A percentile compares a stretch with the other conserved stretches of the same genome.
Conservation (phyloP, 2,329 filamentous ascomycete genomes). For the Xylaria sp. region DNA sequence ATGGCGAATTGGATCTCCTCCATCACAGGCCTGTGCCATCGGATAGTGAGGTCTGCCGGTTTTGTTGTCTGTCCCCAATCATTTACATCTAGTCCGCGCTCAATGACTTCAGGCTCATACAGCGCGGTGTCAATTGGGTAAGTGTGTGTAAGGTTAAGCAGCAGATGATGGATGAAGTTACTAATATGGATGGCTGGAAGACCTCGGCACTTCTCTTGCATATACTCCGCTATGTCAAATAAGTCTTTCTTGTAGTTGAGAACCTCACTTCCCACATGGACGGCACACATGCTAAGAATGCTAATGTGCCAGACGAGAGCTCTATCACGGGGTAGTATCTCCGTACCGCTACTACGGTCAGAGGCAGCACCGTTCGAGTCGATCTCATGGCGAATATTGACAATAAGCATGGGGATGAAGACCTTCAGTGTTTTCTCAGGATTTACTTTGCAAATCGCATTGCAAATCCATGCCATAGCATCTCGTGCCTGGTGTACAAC, state of each 20-base stretch:
- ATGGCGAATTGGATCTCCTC: slow-evolving; percentile 90
- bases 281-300: slow-evolving; percentile 97
- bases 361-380: slow-evolving; percentile 96
- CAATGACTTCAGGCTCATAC: slow-evolving; percentile 81
- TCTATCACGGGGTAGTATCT: slow-evolving; percentile 91
- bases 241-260: slow-evolving; percentile 89
- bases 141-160: slow-evolving; percentile 93
- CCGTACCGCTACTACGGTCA: slow-evolving; percentile 90
- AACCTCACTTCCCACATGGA: slow-evolving; percentile 92
- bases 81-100: slow-evolving; percentile 75
- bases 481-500: slow-evolving; percentile 97
- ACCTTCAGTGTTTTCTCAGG: slow-evolving; percentile 92
- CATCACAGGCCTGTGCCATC: slow-evolving; percentile 87
- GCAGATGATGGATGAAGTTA: slow-evolving; percentile 95
- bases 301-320: slow-evolving; percentile 97
- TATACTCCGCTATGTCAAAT: slow-evolving; percentile 90
- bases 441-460: slow-evolving; percentile 94
- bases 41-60: slow-evolving; percentile 80
- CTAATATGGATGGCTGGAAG: slow-evolving; percentile 96
- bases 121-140: slow-evolving; percentile 91
- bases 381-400: slow-evolving; percentile 95
- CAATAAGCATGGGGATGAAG: slow-evolving; percentile 88
- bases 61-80: slow-evolving; percentile 88
- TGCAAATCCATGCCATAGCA: slow-evolving; percentile 98
- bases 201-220: slow-evolving; percentile 95